phyloP scores from a whole-genome alignment of 1,284 basidiomycete genomes.

The Ustilago trichophora region DNA sequence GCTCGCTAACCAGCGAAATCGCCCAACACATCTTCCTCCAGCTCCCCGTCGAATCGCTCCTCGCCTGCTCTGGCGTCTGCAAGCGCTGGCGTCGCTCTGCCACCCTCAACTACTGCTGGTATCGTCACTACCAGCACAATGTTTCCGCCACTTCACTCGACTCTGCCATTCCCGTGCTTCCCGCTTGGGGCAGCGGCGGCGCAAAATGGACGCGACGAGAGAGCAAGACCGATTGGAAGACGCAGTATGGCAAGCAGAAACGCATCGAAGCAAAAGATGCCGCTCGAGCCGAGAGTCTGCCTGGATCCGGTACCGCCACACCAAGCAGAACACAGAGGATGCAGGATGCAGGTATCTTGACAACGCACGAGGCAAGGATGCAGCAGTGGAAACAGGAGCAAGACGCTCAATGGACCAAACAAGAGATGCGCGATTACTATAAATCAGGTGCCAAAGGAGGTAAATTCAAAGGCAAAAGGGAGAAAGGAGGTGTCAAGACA shows the following conservation, averaged over 20 bases:
- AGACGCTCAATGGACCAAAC: conserved; percentile 41
- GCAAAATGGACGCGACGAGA: conserved; percentile 61
- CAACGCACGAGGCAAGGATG: conserved; percentile 44
- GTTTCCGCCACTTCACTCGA: conserved; percentile 30
- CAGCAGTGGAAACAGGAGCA: conserved; percentile 55
- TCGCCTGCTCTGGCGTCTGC: conserved; percentile 52
- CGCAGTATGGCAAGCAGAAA: conserved; percentile 39
- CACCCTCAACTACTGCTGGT: conserved; percentile 63
- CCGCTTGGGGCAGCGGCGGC: conserved; percentile 38
- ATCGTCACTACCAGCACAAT: conserved; percentile 36
- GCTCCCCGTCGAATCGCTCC: conserved; percentile 44
- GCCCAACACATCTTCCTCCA: conserved; percentile 63
- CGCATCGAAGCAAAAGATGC: conserved; percentile 43
- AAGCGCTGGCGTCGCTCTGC: conserved; percentile 57
- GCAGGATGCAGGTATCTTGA: conserved; percentile 50
- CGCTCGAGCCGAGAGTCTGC: conserved; percentile 36
- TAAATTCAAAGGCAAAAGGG: conserved; percentile 58
- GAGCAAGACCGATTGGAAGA: conserved; percentile 60
- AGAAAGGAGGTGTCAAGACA: conserved; percentile 58
- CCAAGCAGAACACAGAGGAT: conserved; percentile 53
- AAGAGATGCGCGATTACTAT: conserved; percentile 59
- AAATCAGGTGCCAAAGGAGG: conserved; percentile 57
- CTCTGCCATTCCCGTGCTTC: conserved; percentile 15
- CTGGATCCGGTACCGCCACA: conserved; percentile 37
- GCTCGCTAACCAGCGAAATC: conserved; percentile 48